Conservation (phyloP, 331 rosid species). For the Acacia concinna region DNA sequence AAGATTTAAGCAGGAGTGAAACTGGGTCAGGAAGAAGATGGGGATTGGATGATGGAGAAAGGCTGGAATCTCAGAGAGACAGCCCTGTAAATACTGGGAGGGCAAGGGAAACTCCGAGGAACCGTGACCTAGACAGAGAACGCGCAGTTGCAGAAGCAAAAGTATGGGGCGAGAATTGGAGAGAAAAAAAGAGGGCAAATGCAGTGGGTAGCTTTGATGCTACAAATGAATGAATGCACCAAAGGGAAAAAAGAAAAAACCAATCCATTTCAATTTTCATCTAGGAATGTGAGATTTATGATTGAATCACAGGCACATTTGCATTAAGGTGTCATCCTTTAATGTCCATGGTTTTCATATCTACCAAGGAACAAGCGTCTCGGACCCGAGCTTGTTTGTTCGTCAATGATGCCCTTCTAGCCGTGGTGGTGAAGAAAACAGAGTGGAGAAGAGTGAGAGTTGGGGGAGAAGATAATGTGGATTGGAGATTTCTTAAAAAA, state of each 20-base stretch:
- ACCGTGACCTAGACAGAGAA: constrained; percentile 90
- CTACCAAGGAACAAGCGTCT: constrained; percentile 34
- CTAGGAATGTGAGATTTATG: constrained; percentile 31
- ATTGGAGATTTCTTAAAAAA: constrained; percentile 47
- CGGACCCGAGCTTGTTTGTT: constrained; percentile 45
- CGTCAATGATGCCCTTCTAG: constrained; percentile 44
- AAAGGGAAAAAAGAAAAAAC: background rate
- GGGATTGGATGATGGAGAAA: constrained; percentile 75
- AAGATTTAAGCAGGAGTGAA: constrained; percentile 58
- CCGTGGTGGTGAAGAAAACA: constrained; percentile 40
- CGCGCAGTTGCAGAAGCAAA: constrained; percentile 93
- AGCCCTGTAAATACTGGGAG: constrained; percentile 85
- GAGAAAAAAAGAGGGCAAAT: constrained; percentile 80
- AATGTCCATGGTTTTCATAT: constrained; percentile 42
- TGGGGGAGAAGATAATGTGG: constrained; percentile 35
- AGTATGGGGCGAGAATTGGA: constrained; percentile 99
- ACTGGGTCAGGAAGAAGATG: constrained; percentile 81
- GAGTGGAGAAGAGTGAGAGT: constrained; percentile 19
- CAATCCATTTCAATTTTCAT: constrained; percentile 20
- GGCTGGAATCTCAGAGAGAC: constrained; percentile 67
- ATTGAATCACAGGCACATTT: constrained; percentile 40
- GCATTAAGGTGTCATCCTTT: constrained; percentile 36
- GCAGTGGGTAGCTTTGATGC: constrained; percentile 84
- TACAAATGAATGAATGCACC: constrained; percentile 56
- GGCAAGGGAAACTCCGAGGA: constrained; percentile 73